Evolutionary conservation across 2,329 filamentous ascomycete genomes (phyloP).

Genomic region (Apiospora malaysiana): DNA sequence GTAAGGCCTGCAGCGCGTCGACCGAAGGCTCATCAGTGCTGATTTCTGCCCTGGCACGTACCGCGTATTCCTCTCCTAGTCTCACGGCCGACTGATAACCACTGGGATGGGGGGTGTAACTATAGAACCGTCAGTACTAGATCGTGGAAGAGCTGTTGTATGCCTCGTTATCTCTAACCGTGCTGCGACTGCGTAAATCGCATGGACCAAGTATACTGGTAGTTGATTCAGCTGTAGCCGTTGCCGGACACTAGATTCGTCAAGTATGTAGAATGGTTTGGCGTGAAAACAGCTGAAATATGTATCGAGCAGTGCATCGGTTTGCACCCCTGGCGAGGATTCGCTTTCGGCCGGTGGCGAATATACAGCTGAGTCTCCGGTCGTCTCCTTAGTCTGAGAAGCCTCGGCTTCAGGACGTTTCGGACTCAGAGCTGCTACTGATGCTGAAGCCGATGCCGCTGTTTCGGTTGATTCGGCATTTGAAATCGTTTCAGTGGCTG

Average conservation of each 20-base stretch:
- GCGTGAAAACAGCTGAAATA: conserved; percentile 83
- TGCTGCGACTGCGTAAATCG: conserved; percentile 66
- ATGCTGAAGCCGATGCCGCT: conserved; percentile 33
- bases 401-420: conserved; percentile 49
- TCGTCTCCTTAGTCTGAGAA: conserved; percentile 39
- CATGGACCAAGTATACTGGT: conserved; percentile 57
- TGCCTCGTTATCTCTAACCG: conserved; percentile 51
- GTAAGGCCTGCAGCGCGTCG: conserved; percentile 75
- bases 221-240: conserved; percentile 72
- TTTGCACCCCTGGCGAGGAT: conserved; percentile 51
- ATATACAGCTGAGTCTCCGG: conserved; percentile 47
- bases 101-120: conserved; percentile 72
- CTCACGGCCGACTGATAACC: conserved; percentile 71
- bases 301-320: conserved; percentile 72
- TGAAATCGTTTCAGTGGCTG: conserved; percentile 33
- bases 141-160: background rate
- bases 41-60: conserved; percentile 71
- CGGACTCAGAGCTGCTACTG: conserved; percentile 42
- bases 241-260: conserved; percentile 77
- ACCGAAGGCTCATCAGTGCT: conserved; percentile 83
- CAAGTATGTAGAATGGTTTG: conserved; percentile 81
- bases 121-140: conserved; percentile 41
- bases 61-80: conserved; percentile 74
- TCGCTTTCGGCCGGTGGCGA: conserved; percentile 52
- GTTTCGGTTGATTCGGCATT: conserved; percentile 25